Evolutionary conservation across 106 monocot genomes (phyloP).

Genomic region (Apostasia ramifera): DNA sequence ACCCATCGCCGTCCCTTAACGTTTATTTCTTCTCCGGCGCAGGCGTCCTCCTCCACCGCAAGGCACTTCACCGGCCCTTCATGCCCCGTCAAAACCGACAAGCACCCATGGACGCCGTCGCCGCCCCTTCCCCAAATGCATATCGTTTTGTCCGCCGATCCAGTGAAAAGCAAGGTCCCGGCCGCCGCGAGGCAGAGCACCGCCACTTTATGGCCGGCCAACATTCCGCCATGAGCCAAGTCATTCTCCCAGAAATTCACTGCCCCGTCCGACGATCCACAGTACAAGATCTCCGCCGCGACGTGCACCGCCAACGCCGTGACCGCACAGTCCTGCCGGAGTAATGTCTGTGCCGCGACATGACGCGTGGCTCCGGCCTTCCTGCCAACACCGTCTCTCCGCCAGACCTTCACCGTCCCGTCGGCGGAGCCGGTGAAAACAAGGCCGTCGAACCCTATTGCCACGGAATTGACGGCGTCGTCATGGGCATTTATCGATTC

Average conservation of each 20-base stretch:
- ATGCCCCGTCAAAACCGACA: constrained; percentile 31
- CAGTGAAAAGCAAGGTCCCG: constrained; percentile 34
- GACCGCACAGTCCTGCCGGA: constrained; percentile 47
- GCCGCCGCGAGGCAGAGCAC: constrained; percentile 57
- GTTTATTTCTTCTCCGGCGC: neutral
- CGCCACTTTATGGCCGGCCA: constrained; percentile 41
- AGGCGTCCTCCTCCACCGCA: constrained; percentile 18
- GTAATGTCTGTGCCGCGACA: constrained; percentile 22
- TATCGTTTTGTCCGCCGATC: constrained; percentile 56
- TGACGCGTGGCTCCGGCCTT: constrained; percentile 24
- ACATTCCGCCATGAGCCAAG: constrained; percentile 10
- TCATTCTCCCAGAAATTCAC: constrained; percentile 34
- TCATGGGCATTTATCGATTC: constrained; percentile 56
- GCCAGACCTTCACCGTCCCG: constrained; percentile 71
- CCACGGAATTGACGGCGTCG: constrained; percentile 56
- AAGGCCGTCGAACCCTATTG: constrained; percentile 20
- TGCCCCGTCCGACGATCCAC: constrained; percentile 55
- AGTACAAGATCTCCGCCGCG: constrained; percentile 34
- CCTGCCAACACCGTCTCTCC: constrained; percentile 21
- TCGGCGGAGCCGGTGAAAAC: constrained; percentile 73
- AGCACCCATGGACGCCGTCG: constrained; percentile 14
- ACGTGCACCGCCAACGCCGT: constrained; percentile 42
- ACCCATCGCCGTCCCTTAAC: constrained; percentile 12
- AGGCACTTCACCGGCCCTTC: constrained; percentile 31
- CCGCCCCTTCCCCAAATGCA: constrained; percentile 43